Conservation (phyloP, 441 rosid species). For the Kokia cookei region DNA sequence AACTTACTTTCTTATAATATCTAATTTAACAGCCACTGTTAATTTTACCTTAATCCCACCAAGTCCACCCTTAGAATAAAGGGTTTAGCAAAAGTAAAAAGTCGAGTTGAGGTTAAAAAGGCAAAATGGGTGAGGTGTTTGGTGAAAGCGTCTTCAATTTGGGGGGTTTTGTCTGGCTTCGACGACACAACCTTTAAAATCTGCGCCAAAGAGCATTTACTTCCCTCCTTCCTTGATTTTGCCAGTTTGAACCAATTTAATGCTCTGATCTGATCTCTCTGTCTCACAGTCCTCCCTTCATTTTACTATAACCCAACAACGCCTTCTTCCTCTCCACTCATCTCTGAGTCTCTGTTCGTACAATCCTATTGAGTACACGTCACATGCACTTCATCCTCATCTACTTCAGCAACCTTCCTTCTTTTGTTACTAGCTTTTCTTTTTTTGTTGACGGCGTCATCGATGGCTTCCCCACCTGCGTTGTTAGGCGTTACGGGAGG, state of each 20-base stretch:
- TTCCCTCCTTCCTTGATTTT: not conserved
- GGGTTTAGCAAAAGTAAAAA: not conserved
- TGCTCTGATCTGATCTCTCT: not conserved
- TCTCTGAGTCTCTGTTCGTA: not conserved
- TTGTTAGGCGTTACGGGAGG: slow-evolving; percentile 12
- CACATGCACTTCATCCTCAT: not conserved
- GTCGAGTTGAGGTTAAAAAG: not conserved
- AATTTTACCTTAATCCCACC: too few species aligned
- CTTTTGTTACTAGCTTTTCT: not conserved
- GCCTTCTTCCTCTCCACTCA: not conserved
- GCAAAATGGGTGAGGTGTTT: not conserved
- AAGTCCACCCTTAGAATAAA: not conserved
- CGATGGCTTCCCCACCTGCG: slow-evolving; percentile 14
- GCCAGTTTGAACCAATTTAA: too few species aligned
- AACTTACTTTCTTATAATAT: too few species aligned
- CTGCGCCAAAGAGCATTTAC: slow-evolving; percentile 6
- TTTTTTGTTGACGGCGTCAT: not conserved
- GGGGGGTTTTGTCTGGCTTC: not conserved
- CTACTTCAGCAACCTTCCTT: not conserved
- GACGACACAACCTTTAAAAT: not conserved
- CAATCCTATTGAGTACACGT: not conserved
- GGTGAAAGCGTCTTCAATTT: not conserved
- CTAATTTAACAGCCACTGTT: too few species aligned
- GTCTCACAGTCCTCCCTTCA: not conserved
- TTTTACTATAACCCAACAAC: not conserved